Conservation (phyloP, 371 early-diverging fungal genomes). For the Mortierella sp. region DNA sequence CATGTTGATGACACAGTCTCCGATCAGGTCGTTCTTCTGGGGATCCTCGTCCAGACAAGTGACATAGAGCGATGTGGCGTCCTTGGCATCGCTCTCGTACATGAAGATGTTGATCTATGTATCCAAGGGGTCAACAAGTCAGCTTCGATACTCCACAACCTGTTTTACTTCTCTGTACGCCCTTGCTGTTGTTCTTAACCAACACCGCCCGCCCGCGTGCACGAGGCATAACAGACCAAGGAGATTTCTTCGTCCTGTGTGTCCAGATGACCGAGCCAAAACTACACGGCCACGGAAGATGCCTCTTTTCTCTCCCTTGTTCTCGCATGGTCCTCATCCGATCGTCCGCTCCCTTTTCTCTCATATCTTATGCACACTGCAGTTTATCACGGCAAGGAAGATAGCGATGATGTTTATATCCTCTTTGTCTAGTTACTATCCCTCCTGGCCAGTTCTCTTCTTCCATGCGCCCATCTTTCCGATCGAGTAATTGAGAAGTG, state of each 20-base stretch:
- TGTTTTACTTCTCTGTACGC: not conserved
- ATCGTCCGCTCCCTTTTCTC: not conserved
- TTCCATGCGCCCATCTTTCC: not conserved
- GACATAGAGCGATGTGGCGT: constrained; percentile 45
- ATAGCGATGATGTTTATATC: too few relatives aligned
- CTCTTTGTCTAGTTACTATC: not conserved
- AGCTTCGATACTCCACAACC: not conserved
- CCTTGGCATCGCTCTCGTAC: constrained; percentile 50
- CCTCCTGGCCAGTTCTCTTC: not conserved
- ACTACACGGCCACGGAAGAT: not conserved
- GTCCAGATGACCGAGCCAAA: not conserved
- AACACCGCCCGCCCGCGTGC: not conserved
- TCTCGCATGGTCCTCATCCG: not conserved
- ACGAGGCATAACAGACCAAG: not conserved
- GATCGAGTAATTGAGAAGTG: too few relatives aligned
- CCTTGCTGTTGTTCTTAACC: not conserved
- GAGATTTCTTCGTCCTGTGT: not conserved
- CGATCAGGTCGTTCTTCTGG: constrained; percentile 72
- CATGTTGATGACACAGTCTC: constrained; percentile 75
- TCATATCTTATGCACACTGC: not conserved
- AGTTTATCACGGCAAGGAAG: not conserved
- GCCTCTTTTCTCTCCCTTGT: not conserved
- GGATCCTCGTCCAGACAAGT: constrained; percentile 52
- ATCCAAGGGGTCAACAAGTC: constrained; percentile 16
- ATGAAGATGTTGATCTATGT: constrained; percentile 43